Evolutionary conservation across 2,329 filamentous ascomycete species (phyloP).

Genomic region (Podosphaera xanthii): DNA sequence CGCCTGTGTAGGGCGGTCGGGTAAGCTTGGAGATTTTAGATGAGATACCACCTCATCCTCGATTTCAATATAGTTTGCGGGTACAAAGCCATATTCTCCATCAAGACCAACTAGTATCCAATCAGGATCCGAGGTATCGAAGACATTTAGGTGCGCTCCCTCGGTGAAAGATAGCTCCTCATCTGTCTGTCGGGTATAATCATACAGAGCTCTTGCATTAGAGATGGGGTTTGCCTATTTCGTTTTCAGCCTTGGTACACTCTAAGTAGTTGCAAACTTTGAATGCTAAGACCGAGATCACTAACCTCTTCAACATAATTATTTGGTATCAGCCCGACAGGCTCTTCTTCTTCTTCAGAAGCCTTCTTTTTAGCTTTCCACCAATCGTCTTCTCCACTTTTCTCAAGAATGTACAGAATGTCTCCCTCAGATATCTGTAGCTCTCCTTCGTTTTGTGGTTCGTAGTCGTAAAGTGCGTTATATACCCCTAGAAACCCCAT

Average conservation of each 20-base stretch:
- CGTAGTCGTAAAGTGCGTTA: slow-evolving; percentile 80
- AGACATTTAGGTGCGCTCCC: slow-evolving; percentile 62
- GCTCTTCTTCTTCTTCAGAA: slow-evolving; percentile 18
- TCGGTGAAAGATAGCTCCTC: slow-evolving; percentile 93
- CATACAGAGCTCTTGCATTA: slow-evolving; percentile 81
- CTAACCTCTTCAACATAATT: slow-evolving; percentile 90
- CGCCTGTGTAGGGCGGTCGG: slow-evolving; percentile 17
- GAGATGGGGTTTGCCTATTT: slow-evolving; percentile 38
- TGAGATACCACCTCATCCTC: slow-evolving; percentile 16
- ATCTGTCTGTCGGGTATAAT: slow-evolving; percentile 91
- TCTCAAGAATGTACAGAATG: slow-evolving; percentile 61
- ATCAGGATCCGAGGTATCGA: slow-evolving; percentile 77
- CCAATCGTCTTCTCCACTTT: slow-evolving; percentile 55
- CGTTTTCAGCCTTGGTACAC: slow-evolving; percentile 5
- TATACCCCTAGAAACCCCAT: slow-evolving; percentile 92
- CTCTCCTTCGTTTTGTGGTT: slow-evolving; percentile 67
- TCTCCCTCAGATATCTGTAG: slow-evolving; percentile 69
- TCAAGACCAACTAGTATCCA: slow-evolving; percentile 83
- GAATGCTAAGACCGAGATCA: background rate
- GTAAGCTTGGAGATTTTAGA: slow-evolving; percentile 13
- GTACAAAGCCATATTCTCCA: slow-evolving; percentile 79
- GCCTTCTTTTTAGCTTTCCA: slow-evolving; percentile 34
- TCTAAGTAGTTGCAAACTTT: background rate
- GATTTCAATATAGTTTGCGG: slow-evolving; percentile 84
- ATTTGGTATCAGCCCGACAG: slow-evolving; percentile 41